Conservation (phyloP, 179 eudicot species). For the Silene noctiflora region DNA sequence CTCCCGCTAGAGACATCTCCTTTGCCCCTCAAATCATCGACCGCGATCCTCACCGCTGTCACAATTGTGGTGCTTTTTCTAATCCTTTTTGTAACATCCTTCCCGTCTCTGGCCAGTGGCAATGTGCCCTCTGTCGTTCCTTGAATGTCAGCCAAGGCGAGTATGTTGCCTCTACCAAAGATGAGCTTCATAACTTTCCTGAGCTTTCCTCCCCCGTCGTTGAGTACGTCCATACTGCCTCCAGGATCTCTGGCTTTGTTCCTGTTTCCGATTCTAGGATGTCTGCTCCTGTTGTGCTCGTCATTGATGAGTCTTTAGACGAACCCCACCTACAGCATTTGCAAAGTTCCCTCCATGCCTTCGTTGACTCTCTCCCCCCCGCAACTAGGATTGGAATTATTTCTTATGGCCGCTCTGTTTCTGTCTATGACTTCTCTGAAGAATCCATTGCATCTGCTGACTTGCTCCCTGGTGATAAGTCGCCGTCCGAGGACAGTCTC, state of each 20-base stretch:
- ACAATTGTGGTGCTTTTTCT: slow-evolving; percentile 80
- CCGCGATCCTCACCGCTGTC: slow-evolving; percentile 89
- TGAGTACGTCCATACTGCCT: slow-evolving; percentile 67
- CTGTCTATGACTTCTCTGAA: slow-evolving; percentile 86
- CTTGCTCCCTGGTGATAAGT: slow-evolving; percentile 68
- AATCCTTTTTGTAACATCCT: slow-evolving; percentile 78
- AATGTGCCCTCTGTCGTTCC: slow-evolving; percentile 71
- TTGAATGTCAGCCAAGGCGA: slow-evolving; percentile 90
- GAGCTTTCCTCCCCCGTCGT: slow-evolving; percentile 72
- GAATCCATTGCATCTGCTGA: slow-evolving; percentile 92
- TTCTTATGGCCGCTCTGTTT: slow-evolving; percentile 73
- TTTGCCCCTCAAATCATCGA: slow-evolving; percentile 83
- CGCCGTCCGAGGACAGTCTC: slow-evolving; percentile 66
- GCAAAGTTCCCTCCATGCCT: slow-evolving; percentile 89
- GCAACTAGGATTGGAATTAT: slow-evolving; percentile 81
- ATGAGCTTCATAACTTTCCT: slow-evolving; percentile 69
- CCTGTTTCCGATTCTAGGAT: slow-evolving; percentile 77
- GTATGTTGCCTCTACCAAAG: slow-evolving; percentile 72
- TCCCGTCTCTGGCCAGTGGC: slow-evolving; percentile 94
- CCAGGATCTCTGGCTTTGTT: slow-evolving; percentile 63
- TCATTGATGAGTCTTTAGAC: slow-evolving; percentile 81
- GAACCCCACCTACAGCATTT: slow-evolving; percentile 84
- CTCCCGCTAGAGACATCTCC: slow-evolving; percentile 70
- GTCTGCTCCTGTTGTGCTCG: slow-evolving; percentile 75
- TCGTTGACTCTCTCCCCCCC: slow-evolving; percentile 82